Evolutionary conservation across 352 stramenopile genomes (phyloP), one percentile per base, ranked within the genome.

Genomic region (Pythium inflatum): DNA sequence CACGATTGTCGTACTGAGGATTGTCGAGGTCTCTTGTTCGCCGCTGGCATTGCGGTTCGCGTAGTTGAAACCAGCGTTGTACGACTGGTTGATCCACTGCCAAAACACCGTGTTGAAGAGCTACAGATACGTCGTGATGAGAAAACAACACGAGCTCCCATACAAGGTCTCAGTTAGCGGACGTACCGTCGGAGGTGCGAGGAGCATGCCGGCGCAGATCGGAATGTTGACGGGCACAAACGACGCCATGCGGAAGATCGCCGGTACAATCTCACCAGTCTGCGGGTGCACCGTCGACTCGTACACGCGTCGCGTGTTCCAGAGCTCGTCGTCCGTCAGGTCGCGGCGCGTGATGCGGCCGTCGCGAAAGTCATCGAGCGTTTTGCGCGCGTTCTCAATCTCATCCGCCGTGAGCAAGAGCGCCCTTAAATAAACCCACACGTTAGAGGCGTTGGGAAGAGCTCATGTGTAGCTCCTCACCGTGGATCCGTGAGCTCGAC

Each of bases 31-130:
- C 65, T 92, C 83, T 58, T 94, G 85, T 40, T 91, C 85, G 60
- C 84, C 90, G 59, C 83, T 94, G 30, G 87, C 88, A 55, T 93
- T 94, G 63, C 89, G 85, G 73, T 96, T 96, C 31, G 89, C 85
- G 71, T 94, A 96, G 81, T 96, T 96, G 71, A 94, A 95, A 54
- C 86, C 88, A 2, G 88, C 87, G 73, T 92, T 95, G 78, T 94
- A 96, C 74, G 85, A 94, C 58, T 96, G 89, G 71, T 96, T 96
- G 55, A 92, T 74, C 89, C 89, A 96, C 66, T 96, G 89, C 85
- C 81, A 95, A 54, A 96, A 94, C 41, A 96, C 80, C 62, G 88
- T 94, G 73, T 93, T 92, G 58, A 68, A 73, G 22, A 76, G 51
- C 72, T 75, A 72, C 45, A 48, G 38, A n/a, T 4, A 31, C 28